Base-by-base conservation (phyloP, 1,284 basidiomycete genomes). In the Mycosarcoma mackinlayi region DNA sequence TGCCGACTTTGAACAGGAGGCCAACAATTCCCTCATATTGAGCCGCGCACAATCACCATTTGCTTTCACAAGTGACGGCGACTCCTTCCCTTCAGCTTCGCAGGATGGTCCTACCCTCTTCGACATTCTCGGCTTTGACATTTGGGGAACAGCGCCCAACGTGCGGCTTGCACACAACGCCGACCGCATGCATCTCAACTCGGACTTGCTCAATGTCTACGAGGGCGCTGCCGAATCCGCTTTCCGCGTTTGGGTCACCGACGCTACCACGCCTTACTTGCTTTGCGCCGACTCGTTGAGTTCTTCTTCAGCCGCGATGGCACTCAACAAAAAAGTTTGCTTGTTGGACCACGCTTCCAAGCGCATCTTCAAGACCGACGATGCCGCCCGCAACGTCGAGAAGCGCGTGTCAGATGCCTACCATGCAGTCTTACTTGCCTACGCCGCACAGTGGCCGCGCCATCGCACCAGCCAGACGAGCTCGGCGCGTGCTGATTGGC, bases 321-420 rank as follows among this genome's bases (percentile, higher is more conserved):
- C 65, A 23, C 59, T 68, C 50, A 62, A 68, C 55, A 56, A 59
- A 35, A 62, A 63, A 18, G 65, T 68, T 14, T 63, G 59, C 13
- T 30, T 68, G 25, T 47, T 68, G 37, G 65, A 68, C 23, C 59
- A 58, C 21, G 65, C 65, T 25, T 58, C 59, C 27, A 34, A 38
- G 21, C 64, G 64, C 33, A 59, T 67, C 45, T 67, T 67, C 49
- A 56, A 50, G 39, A 41, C 64, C 7, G 53, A 55, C 30, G 31
- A 46, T 35, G 45, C 53, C 6, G 55, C 50, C 11, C 53, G 56
- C 11, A 67, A 58, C 18, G 58, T 59, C 21, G 65, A 68, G 34
- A 68, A 63, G 49, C 46, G 55, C 9, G 55, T 68, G 11, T 62
- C 55, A 6, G 65, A 68, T 28, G 65, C 65, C 4, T 63, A 63